A percentile compares a stretch with the other conserved stretches of the same genome.
phyloP scores from a whole-genome alignment of 345 rosid species.

The Arabis alpina region DNA sequence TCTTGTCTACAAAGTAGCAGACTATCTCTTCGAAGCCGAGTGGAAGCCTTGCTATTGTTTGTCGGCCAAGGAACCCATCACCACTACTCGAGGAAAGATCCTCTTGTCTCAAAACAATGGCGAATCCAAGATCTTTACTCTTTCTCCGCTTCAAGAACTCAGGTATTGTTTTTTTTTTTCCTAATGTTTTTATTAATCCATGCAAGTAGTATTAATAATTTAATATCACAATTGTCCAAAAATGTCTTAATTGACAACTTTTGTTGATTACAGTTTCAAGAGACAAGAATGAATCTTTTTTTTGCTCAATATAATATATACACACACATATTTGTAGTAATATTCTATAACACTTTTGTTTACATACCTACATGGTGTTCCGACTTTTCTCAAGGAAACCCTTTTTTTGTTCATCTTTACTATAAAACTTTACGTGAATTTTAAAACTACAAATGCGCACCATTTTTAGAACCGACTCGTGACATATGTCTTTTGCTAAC shows the following conservation, averaged over 20 bases:
- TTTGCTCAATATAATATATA: neutral
- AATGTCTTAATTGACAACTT: neutral
- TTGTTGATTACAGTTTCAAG: neutral
- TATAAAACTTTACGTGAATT: neutral
- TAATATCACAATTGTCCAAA: slow-evolving; percentile 3
- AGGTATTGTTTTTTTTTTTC: slow-evolving; percentile 20
- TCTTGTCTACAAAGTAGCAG: slow-evolving; percentile 67
- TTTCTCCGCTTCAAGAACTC: slow-evolving; percentile 40
- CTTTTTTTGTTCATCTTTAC: neutral
- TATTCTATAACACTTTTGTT: neutral
- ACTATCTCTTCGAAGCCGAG: slow-evolving; percentile 80
- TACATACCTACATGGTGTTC: neutral
- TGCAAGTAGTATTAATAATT: neutral
- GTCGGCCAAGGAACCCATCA: slow-evolving; percentile 69
- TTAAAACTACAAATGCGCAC: neutral
- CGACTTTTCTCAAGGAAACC: neutral
- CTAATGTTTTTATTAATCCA: neutral
- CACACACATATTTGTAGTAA: neutral
- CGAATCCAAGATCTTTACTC: slow-evolving; percentile 43
- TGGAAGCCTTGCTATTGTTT: slow-evolving; percentile 87
- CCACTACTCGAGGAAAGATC: slow-evolving; percentile 46
- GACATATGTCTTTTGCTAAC: neutral
- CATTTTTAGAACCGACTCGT: neutral
- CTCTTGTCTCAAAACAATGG: slow-evolving; percentile 43
- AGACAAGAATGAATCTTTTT: neutral